Conservation (phyloP, 768 basidiomycete genomes). For the Daedalea quercina region DNA sequence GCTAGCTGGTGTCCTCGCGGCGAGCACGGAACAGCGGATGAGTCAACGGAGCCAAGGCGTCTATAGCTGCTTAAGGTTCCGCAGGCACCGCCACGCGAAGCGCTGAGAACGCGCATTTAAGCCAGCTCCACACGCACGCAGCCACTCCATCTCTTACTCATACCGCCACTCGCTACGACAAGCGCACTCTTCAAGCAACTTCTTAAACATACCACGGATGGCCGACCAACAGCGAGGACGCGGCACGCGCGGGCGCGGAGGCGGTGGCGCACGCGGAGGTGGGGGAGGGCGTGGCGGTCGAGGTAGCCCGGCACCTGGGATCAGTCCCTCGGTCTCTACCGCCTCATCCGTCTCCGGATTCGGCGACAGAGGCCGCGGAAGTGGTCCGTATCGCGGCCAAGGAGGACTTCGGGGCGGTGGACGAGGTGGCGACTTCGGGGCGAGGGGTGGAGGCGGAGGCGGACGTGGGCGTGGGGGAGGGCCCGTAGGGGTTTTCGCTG, state of each 20-base stretch:
- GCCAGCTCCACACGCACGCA: too few relatives aligned
- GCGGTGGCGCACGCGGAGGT: neutral
- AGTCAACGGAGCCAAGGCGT: too few relatives aligned
- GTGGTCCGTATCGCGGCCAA: neutral
- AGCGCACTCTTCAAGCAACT: too few relatives aligned
- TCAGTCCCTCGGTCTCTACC: slow-evolving; percentile 2
- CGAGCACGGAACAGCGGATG: too few relatives aligned
- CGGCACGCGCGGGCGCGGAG: slow-evolving; percentile 3
- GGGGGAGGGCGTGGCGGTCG: slow-evolving; percentile 4
- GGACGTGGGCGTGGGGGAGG: slow-evolving; percentile 7
- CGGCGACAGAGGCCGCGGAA: slow-evolving; percentile 3
- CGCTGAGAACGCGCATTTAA: too few relatives aligned
- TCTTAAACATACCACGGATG: too few relatives aligned
- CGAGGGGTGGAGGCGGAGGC: slow-evolving; percentile 7
- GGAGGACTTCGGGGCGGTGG: slow-evolving; percentile 1
- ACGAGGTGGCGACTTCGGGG: too few relatives aligned
- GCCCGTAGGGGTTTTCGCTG: slow-evolving; percentile 10
- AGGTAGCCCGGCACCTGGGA: slow-evolving; percentile 1
- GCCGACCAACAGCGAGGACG: neutral
- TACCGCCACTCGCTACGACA: too few relatives aligned
- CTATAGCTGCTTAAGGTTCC: too few relatives aligned
- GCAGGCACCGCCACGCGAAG: too few relatives aligned
- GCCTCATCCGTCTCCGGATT: slow-evolving; percentile 2
- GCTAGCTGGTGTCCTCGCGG: too few relatives aligned
- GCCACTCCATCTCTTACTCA: too few relatives aligned